These are phyloP conservation scores for Gastrolobium villosum DNA, from an alignment of 306 rosid genomes.

Conservation along the genomic window DNA sequence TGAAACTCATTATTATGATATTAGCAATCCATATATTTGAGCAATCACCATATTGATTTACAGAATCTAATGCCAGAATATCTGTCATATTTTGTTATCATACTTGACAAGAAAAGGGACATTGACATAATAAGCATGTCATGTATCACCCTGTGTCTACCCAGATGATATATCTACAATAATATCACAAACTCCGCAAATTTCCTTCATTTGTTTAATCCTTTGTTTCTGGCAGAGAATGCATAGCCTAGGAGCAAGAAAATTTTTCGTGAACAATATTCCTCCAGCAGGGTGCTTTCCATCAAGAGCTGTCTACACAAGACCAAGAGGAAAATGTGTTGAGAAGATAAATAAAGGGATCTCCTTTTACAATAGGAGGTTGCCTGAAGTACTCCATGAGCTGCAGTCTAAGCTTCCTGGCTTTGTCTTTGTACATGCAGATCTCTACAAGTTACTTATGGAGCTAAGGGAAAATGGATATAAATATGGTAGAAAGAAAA, in stretches of 20 bases:
- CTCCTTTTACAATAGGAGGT: conserved; percentile 34
- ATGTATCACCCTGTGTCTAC: no score
- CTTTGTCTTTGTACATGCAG: conserved; percentile 40
- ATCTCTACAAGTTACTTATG: conserved; percentile 40
- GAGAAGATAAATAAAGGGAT: conserved; percentile 34
- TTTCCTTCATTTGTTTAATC: neutral
- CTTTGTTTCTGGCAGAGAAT: conserved; percentile 43
- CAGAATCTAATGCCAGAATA: no score
- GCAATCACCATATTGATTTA: no score
- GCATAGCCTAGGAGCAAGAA: conserved; percentile 55
- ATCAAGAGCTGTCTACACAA: neutral
- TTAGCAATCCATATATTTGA: no score
- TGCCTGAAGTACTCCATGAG: conserved; percentile 30
- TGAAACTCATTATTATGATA: no score
- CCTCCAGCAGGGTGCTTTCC: conserved; percentile 61
- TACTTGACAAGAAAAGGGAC: no score
- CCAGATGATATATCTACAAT: no score
- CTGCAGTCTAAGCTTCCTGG: conserved; percentile 48
- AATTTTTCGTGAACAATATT: conserved; percentile 45
- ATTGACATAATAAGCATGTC: no score
- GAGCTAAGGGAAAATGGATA: conserved; percentile 40
- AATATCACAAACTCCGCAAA: neutral
- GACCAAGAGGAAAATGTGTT: conserved; percentile 46
- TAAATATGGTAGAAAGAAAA: conserved; percentile 43
- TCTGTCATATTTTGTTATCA: no score